These are phyloP conservation scores for Termitomyces sp. DNA, from an alignment of 768 basidiomycete genomes.

Conservation along the genomic window DNA sequence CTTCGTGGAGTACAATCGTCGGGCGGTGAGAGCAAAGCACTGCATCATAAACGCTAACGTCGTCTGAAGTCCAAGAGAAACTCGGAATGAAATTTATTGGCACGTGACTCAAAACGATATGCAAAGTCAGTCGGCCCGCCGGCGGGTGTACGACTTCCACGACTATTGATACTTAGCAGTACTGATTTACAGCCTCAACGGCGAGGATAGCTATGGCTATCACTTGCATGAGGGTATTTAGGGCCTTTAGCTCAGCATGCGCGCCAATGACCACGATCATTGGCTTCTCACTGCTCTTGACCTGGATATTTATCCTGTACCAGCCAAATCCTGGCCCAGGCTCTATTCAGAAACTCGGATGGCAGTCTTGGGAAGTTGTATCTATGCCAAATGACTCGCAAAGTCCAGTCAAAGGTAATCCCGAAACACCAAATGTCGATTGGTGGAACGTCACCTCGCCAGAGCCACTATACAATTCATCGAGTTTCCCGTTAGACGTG, in stretches of 20 bases:
- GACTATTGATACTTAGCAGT: too few relatives aligned
- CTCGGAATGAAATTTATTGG: slow-evolving; percentile 7
- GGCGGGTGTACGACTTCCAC: not conserved
- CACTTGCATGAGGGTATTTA: slow-evolving; percentile 39
- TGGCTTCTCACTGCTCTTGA: slow-evolving; percentile 68
- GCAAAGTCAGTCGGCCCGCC: not conserved
- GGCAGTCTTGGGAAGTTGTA: slow-evolving; percentile 85
- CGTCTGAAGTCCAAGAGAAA: not conserved
- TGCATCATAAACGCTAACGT: slow-evolving; percentile 30
- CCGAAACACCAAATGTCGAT: slow-evolving; percentile 36
- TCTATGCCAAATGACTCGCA: slow-evolving; percentile 21
- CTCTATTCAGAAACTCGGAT: slow-evolving; percentile 68
- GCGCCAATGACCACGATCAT: slow-evolving; percentile 59
- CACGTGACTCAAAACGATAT: slow-evolving; percentile 12
- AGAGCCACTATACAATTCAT: slow-evolving; percentile 44
- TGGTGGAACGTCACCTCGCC: slow-evolving; percentile 65
- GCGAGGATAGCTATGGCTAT: slow-evolving; percentile 33
- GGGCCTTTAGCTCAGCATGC: slow-evolving; percentile 51
- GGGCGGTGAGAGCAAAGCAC: slow-evolving; percentile 27
- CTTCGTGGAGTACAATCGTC: slow-evolving; percentile 37
- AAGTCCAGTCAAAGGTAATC: slow-evolving; percentile 12
- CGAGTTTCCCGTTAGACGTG: slow-evolving; percentile 73
- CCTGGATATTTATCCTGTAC: slow-evolving; percentile 77
- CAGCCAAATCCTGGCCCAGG: slow-evolving; percentile 77
- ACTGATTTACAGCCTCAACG: slow-evolving; percentile 12